Percentiles rank a stretch among this genome's conserved stretches.
Evolutionary conservation across 306 rosid species (phyloP).

Genomic region (Pyrus bretschneideri): DNA sequence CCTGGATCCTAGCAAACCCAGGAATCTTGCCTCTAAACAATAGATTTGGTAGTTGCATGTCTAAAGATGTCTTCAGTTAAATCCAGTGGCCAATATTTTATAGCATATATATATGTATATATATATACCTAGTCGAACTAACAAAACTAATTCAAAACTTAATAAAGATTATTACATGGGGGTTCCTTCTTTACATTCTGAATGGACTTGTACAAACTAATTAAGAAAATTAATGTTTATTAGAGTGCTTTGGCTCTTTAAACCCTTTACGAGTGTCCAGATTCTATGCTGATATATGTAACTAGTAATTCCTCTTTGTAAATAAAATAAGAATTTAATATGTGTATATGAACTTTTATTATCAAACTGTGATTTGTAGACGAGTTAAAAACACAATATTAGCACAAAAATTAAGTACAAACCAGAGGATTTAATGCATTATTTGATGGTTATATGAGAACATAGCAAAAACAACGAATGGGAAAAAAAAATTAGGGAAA

Average conservation of each 20-base stretch:
- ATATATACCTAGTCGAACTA: not conserved
- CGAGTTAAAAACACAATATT: too few species aligned
- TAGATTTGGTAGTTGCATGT: not conserved
- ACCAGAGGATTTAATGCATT: too few species aligned
- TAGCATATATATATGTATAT: not conserved
- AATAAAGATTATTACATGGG: not conserved
- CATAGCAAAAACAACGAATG: too few species aligned
- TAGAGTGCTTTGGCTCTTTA: not conserved
- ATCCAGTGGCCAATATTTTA: not conserved
- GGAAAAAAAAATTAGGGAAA: not conserved
- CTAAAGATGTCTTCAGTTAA: not conserved
- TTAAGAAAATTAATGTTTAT: not conserved
- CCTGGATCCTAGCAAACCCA: not conserved
- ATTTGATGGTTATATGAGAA: too few species aligned
- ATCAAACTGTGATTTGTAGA: too few species aligned
- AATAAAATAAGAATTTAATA: too few species aligned
- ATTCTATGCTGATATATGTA: too few species aligned
- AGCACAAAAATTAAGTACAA: too few species aligned
- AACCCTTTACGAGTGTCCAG: not conserved
- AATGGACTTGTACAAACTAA: not conserved
- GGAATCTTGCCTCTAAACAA: not conserved
- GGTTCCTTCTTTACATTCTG: not conserved
- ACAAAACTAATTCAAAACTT: too few species aligned
- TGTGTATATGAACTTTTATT: too few species aligned
- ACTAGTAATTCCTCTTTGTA: too few species aligned